Conservation (phyloP, 345 rosid species). For the Euphorbia pulcherrima region DNA sequence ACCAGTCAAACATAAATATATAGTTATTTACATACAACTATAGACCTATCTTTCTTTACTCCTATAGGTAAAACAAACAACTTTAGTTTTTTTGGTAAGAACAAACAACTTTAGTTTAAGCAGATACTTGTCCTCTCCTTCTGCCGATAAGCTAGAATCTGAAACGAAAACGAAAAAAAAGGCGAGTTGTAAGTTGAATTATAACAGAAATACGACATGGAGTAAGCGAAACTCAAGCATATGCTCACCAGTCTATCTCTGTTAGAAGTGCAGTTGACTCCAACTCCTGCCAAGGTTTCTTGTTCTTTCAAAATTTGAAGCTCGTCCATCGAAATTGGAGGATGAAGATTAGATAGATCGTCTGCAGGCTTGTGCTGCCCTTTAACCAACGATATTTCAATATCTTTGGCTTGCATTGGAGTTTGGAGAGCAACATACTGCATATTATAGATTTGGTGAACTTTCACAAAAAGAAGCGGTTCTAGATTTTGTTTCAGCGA, state of each 20-base stretch:
- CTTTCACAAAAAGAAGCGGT: background rate
- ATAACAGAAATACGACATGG: background rate
- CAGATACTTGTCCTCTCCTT: slow-evolving; percentile 23
- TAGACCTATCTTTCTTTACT: background rate
- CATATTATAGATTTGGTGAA: background rate
- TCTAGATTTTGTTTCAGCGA: background rate
- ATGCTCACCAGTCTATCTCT: slow-evolving; percentile 42
- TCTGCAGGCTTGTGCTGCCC: slow-evolving; percentile 21
- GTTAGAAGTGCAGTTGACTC: slow-evolving; percentile 25
- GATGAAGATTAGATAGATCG: slow-evolving; percentile 21
- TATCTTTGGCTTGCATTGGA: slow-evolving; percentile 20
- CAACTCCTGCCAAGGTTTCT: slow-evolving; percentile 43
- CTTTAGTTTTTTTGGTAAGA: too few species aligned
- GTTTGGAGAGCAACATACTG: slow-evolving; percentile 26
- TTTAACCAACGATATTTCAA: slow-evolving; percentile 19
- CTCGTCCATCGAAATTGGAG: slow-evolving; percentile 28
- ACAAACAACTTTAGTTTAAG: background rate
- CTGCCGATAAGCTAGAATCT: slow-evolving; percentile 53
- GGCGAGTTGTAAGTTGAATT: background rate
- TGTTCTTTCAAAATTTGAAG: slow-evolving; percentile 53
- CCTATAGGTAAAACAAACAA: background rate
- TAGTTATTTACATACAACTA: slow-evolving; percentile 3
- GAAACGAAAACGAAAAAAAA: slow-evolving; percentile 14
- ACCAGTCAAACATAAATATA: background rate
- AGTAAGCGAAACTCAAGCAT: background rate